Conservation (phyloP, 768 basidiomycete species). For the Mycena kentingensis region DNA sequence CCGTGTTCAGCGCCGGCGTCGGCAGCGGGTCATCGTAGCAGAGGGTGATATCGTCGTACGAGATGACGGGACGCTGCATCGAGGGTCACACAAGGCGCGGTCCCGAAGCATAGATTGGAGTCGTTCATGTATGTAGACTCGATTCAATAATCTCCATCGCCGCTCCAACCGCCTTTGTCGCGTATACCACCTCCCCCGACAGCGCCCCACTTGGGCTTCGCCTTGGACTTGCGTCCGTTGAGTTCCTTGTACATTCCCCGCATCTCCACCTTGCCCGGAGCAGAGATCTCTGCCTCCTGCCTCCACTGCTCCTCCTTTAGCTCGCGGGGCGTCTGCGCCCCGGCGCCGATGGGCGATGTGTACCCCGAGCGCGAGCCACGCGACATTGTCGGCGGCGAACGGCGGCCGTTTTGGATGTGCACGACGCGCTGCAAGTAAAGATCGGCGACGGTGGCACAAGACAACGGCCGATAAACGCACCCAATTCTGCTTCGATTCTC, state of each 20-base stretch:
- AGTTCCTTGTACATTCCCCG: constrained; percentile 90
- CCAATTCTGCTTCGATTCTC: constrained; percentile 95
- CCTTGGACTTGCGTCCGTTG: constrained; percentile 77
- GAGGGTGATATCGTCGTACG: constrained; percentile 65
- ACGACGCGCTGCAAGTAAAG: constrained; percentile 49
- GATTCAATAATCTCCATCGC: constrained; percentile 27
- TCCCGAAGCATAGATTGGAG: too few relatives aligned
- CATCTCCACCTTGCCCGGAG: constrained; percentile 82
- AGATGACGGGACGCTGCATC: constrained; percentile 50
- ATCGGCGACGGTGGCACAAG: constrained; percentile 9
- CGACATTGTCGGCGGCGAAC: constrained; percentile 39
- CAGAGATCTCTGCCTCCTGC: constrained; percentile 49
- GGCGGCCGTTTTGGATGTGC: constrained; percentile 46
- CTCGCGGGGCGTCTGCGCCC: constrained; percentile 79
- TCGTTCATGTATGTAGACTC: not conserved
- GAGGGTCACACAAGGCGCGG: too few relatives aligned
- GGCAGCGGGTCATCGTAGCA: constrained; percentile 37
- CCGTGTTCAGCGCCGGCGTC: too few relatives aligned
- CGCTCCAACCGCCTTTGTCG: constrained; percentile 79
- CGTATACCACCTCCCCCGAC: constrained; percentile 53
- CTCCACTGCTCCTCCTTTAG: constrained; percentile 78
- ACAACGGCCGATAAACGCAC: constrained; percentile 38
- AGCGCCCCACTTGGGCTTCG: constrained; percentile 77
- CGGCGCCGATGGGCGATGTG: constrained; percentile 54
- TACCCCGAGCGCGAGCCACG: constrained; percentile 51